Evolutionary conservation across 106 monocot genomes (phyloP), one percentile per base, ranked within the genome.

Genomic region (Dioscorea zingiberensis): DNA sequence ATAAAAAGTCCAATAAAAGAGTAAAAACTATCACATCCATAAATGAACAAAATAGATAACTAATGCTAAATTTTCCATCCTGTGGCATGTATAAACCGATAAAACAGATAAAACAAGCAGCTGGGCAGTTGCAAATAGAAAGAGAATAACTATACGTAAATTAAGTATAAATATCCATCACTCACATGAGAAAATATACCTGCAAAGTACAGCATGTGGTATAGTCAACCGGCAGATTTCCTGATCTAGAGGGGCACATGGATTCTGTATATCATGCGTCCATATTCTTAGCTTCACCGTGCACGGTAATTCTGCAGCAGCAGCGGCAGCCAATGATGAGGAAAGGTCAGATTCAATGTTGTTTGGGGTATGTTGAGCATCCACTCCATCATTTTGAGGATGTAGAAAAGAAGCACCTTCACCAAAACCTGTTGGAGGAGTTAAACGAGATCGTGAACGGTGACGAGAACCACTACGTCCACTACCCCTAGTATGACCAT

Each of bases 201-300:
- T 88, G 64, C 64, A 64, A 48, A 88, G 88, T 21, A 88, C 88
- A 8, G 88, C 88, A 70, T 88, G 84, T 21, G 88, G 81, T 69
- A 88, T 84, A 32, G 67, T 84, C 59, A 88, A 72, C 16, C 70
- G 70, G 68, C 87, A 87, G 53, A 47, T 72, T 4, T 84, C 75
- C 66, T 66, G 7, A 45, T 64, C 64, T 2, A 64, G 64, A 21
- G 47, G 64, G 4, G 44, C 47, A 45, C 46, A 64, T 23, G 64
- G 64, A 47, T 64, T 19, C 47, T 64, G 64, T 64, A 64, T 47
- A 47, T 64, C 47, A 64, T 64, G 83, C 0, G 69, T 72, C 88
- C 88, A 88, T 65, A 88, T 80, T 75, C 77, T 84, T 58, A 88
- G 80, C 70, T 88, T 84, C 63, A 88, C 80, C 54, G 73, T 79